A percentile compares a stretch with the other conserved stretches of the same genome.
These are phyloP conservation scores for Paracorniculantispora psalliotae DNA, from an alignment of 2,329 filamentous ascomycete genomes.

Conservation along the genomic window DNA sequence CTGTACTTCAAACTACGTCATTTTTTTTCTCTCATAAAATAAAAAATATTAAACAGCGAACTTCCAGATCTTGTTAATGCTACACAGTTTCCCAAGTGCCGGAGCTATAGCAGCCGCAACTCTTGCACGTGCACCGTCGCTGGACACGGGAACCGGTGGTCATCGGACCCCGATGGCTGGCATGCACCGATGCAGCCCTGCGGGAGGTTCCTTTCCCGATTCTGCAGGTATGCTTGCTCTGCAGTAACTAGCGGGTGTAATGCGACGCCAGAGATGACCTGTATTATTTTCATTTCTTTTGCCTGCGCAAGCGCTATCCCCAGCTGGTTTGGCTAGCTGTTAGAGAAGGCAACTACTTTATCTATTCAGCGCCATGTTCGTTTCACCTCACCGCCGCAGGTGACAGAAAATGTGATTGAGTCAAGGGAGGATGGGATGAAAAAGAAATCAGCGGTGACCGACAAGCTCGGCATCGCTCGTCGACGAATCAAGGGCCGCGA, in stretches of 20 bases:
- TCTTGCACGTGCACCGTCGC: not conserved
- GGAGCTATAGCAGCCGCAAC: too few species aligned
- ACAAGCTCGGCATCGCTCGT: not conserved
- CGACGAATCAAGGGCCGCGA: not conserved
- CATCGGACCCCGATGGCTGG: not conserved
- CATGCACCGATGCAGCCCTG: slow-evolving; percentile 5
- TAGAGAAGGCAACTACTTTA: too few species aligned
- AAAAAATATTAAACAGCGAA: too few species aligned
- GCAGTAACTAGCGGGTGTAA: not conserved
- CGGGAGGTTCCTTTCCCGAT: not conserved
- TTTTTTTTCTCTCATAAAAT: too few species aligned
- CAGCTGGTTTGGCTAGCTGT: too few species aligned
- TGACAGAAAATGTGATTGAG: not conserved
- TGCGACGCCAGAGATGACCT: not conserved
- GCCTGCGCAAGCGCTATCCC: too few species aligned
- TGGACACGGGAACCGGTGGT: not conserved
- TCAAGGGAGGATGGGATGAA: not conserved
- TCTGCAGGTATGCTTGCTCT: not conserved
- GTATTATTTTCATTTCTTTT: not conserved
- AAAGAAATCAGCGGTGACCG: not conserved
- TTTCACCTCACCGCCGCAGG: not conserved
- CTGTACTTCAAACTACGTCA: too few species aligned
- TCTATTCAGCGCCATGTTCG: too few species aligned
- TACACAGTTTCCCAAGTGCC: too few species aligned
- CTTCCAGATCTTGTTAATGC: too few species aligned